phyloP scores from a whole-genome alignment of 352 stramenopile species.

The Phytophthora capsici region DNA sequence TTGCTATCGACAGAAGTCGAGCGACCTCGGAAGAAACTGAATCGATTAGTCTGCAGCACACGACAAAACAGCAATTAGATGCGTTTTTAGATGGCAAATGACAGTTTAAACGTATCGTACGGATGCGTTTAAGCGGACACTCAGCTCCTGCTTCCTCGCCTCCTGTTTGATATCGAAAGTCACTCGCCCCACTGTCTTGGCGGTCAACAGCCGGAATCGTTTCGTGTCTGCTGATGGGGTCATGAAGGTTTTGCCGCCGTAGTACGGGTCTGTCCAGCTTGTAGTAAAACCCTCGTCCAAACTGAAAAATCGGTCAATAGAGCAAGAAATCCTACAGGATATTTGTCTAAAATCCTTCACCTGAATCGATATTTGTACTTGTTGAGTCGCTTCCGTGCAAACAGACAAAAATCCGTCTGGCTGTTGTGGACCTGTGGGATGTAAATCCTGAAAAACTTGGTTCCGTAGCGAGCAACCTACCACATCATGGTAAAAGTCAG shows the following conservation, averaged over 20 bases:
- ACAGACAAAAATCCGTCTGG: constrained; percentile 83
- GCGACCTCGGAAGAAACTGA: constrained; percentile 56
- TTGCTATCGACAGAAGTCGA: constrained; percentile 38
- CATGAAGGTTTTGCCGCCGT: constrained; percentile 69
- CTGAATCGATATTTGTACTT: constrained; percentile 87
- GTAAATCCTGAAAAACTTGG: constrained; percentile 80
- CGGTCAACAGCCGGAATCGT: constrained; percentile 58
- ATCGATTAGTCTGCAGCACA: constrained; percentile 39
- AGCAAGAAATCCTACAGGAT: no score
- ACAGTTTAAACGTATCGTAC: constrained; percentile 14
- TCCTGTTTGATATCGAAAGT: constrained; percentile 80
- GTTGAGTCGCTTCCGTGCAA: constrained; percentile 68
- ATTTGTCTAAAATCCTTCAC: constrained; percentile 20
- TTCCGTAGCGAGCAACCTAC: constrained; percentile 60
- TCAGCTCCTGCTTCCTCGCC: constrained; percentile 72
- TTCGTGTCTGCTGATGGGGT: constrained; percentile 50
- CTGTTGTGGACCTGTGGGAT: constrained; percentile 72
- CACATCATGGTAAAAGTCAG: neutral
- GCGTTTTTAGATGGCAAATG: neutral
- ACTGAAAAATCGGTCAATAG: constrained; percentile 29
- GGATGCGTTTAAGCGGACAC: constrained; percentile 63
- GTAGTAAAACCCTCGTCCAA: constrained; percentile 63
- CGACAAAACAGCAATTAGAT: neutral
- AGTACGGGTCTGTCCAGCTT: constrained; percentile 69
- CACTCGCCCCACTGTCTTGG: constrained; percentile 51